phyloP scores from a whole-genome alignment of 1,139 yeast genomes.

The Nakaseomyces bracarensis region DNA sequence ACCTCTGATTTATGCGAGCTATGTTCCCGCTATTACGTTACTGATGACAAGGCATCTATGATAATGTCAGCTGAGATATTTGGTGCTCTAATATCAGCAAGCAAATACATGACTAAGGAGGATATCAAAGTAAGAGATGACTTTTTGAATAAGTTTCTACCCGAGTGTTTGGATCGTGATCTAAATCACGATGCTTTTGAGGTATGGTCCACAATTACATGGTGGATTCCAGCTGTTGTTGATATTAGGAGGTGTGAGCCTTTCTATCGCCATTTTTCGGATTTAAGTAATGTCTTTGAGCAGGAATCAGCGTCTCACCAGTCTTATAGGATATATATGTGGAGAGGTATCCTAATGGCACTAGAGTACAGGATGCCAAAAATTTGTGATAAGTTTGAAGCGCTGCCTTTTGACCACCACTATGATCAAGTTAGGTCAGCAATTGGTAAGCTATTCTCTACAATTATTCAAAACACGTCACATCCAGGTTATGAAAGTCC shows the following conservation, averaged over 20 bases:
- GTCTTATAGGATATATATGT: constrained; percentile 49
- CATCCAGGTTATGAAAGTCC: constrained; percentile 43
- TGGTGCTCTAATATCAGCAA: constrained; percentile 48
- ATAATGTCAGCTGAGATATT: constrained; percentile 55
- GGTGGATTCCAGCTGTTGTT: constrained; percentile 62
- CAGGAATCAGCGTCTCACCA: constrained; percentile 55
- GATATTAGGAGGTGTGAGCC: constrained; percentile 62
- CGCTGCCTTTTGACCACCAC: constrained; percentile 49
- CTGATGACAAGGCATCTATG: constrained; percentile 58
- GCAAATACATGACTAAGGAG: constrained; percentile 35
- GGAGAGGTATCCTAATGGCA: constrained; percentile 48
- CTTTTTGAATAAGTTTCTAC: constrained; percentile 40
- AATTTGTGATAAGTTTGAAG: constrained; percentile 41
- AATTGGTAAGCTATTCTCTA: constrained; percentile 57
- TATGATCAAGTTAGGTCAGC: constrained; percentile 70
- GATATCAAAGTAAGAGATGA: constrained; percentile 39
- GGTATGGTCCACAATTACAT: constrained; percentile 70
- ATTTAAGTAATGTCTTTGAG: constrained; percentile 41
- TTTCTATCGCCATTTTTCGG: constrained; percentile 39
- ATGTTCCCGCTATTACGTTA: constrained; percentile 44
- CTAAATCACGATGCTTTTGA: constrained; percentile 68
- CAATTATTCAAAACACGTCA: constrained; percentile 46
- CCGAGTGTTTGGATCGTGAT: constrained; percentile 45
- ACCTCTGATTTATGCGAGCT: constrained; percentile 28
- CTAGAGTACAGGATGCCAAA: constrained; percentile 52